A percentile compares a stretch with the other conserved stretches of the same genome.
Conservation (phyloP, 2,329 filamentous ascomycete genomes). For the Epichloe scottii region DNA sequence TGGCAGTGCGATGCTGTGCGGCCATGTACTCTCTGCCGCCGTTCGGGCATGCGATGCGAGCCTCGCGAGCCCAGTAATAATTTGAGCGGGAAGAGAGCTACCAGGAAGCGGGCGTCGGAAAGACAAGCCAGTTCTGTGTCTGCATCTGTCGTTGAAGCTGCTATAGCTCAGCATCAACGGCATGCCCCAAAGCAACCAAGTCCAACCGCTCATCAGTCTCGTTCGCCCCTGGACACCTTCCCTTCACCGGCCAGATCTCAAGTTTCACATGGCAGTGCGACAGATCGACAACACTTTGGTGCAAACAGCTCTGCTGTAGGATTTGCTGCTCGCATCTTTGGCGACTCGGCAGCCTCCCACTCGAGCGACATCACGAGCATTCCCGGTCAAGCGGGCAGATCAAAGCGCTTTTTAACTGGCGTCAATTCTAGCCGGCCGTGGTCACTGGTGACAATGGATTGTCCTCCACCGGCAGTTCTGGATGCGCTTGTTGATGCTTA, state of each 20-base stretch:
- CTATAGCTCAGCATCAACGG: background rate
- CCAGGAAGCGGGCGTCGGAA: background rate
- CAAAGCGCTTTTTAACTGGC: background rate
- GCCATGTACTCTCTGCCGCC: constrained; percentile 3
- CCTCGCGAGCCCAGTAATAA: background rate
- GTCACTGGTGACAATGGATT: constrained; percentile 4
- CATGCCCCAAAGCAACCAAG: background rate
- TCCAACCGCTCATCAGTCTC: background rate
- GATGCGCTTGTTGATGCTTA: constrained; percentile 7
- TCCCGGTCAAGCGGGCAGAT: constrained; percentile 1
- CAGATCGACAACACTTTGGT: constrained; percentile 1
- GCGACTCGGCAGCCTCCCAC: background rate
- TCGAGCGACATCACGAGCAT: constrained; percentile 2
- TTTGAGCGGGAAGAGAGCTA: background rate
- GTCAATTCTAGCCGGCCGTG: background rate
- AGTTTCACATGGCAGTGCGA: background rate
- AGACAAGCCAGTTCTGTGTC: background rate
- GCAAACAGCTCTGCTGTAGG: constrained; percentile 3
- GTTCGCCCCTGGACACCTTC: background rate
- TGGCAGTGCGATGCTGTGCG: constrained; percentile 3
- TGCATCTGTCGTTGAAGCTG: background rate
- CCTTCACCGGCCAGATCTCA: background rate
- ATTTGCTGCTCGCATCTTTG: constrained; percentile 3
- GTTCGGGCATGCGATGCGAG: constrained; percentile 2
- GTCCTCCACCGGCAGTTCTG: background rate